Percentiles rank a stretch among this genome's conserved stretches.
phyloP scores from a whole-genome alignment of 345 rosid species.

The Eucalyptus globulus region DNA sequence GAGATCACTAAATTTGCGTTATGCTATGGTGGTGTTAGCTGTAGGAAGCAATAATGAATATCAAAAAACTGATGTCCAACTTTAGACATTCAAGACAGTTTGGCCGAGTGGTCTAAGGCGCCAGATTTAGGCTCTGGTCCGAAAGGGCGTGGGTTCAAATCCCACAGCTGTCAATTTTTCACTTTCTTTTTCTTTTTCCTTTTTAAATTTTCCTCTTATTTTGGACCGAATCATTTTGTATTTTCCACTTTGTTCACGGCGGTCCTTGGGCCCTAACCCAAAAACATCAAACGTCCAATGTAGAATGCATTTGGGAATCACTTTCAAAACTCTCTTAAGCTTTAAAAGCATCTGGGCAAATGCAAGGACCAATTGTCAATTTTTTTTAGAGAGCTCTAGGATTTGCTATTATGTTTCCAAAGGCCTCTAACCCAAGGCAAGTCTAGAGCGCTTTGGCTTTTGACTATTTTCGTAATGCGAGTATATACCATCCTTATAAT shows the following conservation, averaged over 20 bases:
- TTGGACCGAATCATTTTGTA: background rate
- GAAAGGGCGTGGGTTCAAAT: conserved; percentile 99
- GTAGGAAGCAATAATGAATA: background rate
- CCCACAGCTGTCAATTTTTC: conserved; percentile 78
- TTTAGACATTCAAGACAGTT: conserved; percentile 20
- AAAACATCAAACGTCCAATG: background rate
- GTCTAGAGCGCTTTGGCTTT: background rate
- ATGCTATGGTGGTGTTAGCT: accelerated
- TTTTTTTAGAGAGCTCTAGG: too few relatives aligned
- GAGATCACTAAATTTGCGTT: background rate
- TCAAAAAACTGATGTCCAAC: accelerated
- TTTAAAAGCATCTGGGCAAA: too few relatives aligned
- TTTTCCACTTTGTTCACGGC: background rate
- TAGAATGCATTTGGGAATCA: background rate
- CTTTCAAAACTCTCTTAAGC: too few relatives aligned
- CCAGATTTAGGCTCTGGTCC: conserved; percentile 99
- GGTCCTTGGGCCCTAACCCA: background rate
- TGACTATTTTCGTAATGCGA: accelerated
- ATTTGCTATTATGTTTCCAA: background rate
- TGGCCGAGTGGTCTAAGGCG: conserved; percentile 99
- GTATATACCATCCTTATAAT: accelerated
- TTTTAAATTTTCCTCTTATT: background rate
- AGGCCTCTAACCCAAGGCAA: too few relatives aligned
- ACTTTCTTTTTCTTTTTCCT: background rate
- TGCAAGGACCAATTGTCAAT: background rate